Base-by-base conservation (phyloP, 1,284 basidiomycete genomes). In the Ceratobasidium papillatum region DNA sequence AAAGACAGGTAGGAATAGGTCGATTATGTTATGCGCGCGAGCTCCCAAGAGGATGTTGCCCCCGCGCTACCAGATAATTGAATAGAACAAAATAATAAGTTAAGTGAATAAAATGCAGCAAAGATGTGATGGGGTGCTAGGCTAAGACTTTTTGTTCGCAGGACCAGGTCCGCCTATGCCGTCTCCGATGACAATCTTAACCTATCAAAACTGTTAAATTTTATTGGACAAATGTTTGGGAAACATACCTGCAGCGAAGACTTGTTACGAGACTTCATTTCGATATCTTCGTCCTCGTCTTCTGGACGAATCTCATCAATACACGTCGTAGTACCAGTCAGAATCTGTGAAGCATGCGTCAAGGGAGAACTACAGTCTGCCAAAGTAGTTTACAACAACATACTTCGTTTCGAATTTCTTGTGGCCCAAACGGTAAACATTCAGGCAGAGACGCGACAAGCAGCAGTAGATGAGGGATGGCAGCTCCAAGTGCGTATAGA, bases 401-500 rank as follows among this genome's bases (percentile, higher is more conserved):
- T 22, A 71, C 68, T 41, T 71, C 68, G 56, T 71, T 88, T 54
- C 84, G 86, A 41, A 96, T 88, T 79, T 93, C 88, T 76, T 89
- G 84, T 65, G 83, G 78, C 0, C 89, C 79, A 80, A 87, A 94
- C 0, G 94, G 94, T 25, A 96, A 85, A 66, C 92, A 89, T 9
- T 88, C 85, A 0, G 94, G 90, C 5, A 96, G 84, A 19, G 93
- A 91, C 17, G 91, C 86, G 4, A 89, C 83, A 1, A 96, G 85
- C 47, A 90, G 87, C 34, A 93, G 82, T 17, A 94, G 87, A 79
- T 92, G 92, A 0, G 94, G 93, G 69, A 96, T 95, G 0, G 94
- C 94, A 1, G 95, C 94, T 30, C 92, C 92, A 86, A 96, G 90
- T 0, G 94, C 94, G 77, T 88, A 90, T 36, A 96, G 84, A 80